phyloP scores from a whole-genome alignment of 371 early-diverging fungal species.

The Syncephalastrum contaminatum region DNA sequence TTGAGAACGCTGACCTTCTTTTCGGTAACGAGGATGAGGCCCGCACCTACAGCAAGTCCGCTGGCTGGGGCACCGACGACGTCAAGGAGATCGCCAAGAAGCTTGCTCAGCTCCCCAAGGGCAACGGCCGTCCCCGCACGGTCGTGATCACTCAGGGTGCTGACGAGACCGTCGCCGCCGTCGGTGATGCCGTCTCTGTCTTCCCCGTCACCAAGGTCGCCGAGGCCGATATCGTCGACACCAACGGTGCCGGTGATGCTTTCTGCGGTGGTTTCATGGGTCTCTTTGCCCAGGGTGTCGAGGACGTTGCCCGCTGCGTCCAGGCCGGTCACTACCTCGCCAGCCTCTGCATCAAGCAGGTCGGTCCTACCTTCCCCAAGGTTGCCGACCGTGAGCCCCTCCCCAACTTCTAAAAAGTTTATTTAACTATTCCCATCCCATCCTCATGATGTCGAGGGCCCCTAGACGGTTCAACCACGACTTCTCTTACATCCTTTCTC shows the following conservation, averaged over 20 bases:
- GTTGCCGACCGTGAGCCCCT: conserved; percentile 38
- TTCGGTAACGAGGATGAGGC: conserved; percentile 98
- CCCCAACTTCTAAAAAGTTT: conserved; percentile 38
- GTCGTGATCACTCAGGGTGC: conserved; percentile 94
- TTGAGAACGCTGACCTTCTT: conserved; percentile 86
- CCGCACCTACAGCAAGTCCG: conserved; percentile 73
- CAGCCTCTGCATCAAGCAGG: conserved; percentile 83
- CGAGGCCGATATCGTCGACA: conserved; percentile 82
- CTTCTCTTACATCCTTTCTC: no score
- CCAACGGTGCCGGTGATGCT: conserved; percentile 97
- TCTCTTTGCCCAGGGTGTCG: conserved; percentile 76
- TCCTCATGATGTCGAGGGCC: no score
- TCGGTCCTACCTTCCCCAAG: conserved; percentile 84
- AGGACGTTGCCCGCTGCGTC: conserved; percentile 59
- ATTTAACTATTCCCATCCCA: no score
- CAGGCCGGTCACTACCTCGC: conserved; percentile 92
- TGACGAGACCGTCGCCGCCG: conserved; percentile 74
- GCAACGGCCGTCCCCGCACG: conserved; percentile 73
- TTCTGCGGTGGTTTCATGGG: conserved; percentile 94
- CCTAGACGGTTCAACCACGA: no score
- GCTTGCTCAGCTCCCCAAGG: conserved; percentile 82
- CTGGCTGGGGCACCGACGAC: conserved; percentile 67
- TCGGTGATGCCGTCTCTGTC: conserved; percentile 53
- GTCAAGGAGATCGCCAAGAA: conserved; percentile 79
- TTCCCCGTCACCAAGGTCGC: conserved; percentile 76